Base-by-base conservation (phyloP, 306 rosid genomes). In the Abrus pulchellus region DNA sequence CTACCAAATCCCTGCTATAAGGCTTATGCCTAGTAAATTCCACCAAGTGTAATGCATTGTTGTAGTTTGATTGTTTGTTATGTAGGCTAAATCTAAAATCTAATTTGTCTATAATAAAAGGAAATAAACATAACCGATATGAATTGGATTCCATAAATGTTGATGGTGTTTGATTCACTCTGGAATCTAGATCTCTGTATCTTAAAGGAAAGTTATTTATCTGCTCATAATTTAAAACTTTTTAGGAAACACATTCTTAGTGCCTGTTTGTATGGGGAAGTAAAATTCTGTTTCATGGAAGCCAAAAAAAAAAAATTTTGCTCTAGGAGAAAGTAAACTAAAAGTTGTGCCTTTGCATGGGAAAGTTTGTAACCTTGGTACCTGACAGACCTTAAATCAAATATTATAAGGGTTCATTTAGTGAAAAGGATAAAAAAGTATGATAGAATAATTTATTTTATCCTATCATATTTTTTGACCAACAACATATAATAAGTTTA, bases 61-160 rank as follows among this genome's bases (percentile, higher is more conserved):
- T 63, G 29, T n/a, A 6, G 2, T 49, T 13, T 53, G 41, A 48
- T 63, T 61, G 28, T 56, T 63, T 30, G 3, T 14, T n/a, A 68
- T 54, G 75, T 12, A 55, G 72, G 49, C 47, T 66, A 59, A 48
- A 48, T 27, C 55, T 48, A 36, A 59, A 48, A 48, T 27, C 55
- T 48, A 36, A 3, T 68, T 11, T 61, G 9, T 41, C 33, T 41
- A 7, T 60, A 4, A 32, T 33, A n/a, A 45, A 33, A 65, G 29
- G 66, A 40, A 36, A 55, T 54, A 5, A 43, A 78, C 43, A 55
- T 29, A 41, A 30, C 13, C 64, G 13, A 12, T 60, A 60, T 71
- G 65, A 50, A n/a, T 68, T 30, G 4, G 40, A 32, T 43, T 67
- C 76, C 61, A 43, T 14, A 27, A 72, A 80, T 80, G 59, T 41